phyloP scores from a whole-genome alignment of 1,284 basidiomycete species.

The Mycosarcoma mackinlayi region DNA sequence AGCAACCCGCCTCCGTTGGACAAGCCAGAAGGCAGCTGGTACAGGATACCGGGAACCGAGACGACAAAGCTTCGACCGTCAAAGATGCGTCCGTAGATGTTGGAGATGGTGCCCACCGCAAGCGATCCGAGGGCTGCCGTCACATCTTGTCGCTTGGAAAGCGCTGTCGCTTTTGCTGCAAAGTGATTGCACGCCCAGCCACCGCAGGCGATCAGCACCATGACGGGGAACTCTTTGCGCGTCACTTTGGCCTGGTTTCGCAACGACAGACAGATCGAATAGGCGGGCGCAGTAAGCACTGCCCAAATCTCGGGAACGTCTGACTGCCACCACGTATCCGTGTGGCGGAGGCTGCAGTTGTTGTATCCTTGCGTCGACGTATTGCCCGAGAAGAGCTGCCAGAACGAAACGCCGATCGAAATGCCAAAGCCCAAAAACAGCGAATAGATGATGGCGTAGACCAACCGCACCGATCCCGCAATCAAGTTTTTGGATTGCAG shows the following conservation, averaged over 20 bases:
- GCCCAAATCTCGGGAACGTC: slow-evolving; percentile 53
- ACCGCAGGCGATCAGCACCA: slow-evolving; percentile 78
- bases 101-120: slow-evolving; percentile 83
- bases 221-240: slow-evolving; percentile 76
- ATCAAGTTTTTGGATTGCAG: slow-evolving; percentile 70
- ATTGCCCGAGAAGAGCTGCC: slow-evolving; percentile 54
- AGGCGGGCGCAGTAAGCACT: slow-evolving; percentile 83
- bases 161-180: slow-evolving; percentile 36
- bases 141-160: slow-evolving; percentile 54
- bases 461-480: slow-evolving; percentile 78
- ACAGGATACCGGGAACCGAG: slow-evolving; percentile 75
- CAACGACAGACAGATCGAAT: slow-evolving; percentile 79
- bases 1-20: slow-evolving; percentile 85
- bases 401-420: slow-evolving; percentile 61
- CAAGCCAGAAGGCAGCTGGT: slow-evolving; percentile 88
- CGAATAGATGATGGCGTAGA: slow-evolving; percentile 82
- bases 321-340: slow-evolving; percentile 70
- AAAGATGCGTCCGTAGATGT: slow-evolving; percentile 84
- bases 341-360: slow-evolving; percentile 22
- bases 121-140: slow-evolving; percentile 75
- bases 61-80: slow-evolving; percentile 81
- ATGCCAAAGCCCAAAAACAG: slow-evolving; percentile 63
- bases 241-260: slow-evolving; percentile 78
- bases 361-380: slow-evolving; percentile 18
- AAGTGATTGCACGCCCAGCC: slow-evolving; percentile 74